Conservation (phyloP, 768 basidiomycete species). For the Piloderma croceum region DNA sequence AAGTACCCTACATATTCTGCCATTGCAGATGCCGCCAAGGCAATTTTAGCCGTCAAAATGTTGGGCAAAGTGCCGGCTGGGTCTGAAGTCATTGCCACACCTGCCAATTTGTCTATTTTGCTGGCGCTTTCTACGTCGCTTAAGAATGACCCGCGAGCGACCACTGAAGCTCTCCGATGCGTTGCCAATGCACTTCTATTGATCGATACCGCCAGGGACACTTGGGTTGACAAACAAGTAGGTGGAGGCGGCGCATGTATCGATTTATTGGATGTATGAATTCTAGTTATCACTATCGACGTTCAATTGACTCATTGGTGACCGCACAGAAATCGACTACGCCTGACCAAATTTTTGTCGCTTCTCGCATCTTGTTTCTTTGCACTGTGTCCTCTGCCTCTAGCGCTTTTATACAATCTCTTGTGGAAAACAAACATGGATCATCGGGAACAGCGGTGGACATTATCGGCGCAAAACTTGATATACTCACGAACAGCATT, state of each 20-base stretch:
- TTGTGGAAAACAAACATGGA: slow-evolving; percentile 62
- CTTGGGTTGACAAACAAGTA: slow-evolving; percentile 53
- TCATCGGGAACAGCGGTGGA: slow-evolving; percentile 49
- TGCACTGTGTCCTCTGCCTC: slow-evolving; percentile 53
- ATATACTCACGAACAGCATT: slow-evolving; percentile 45
- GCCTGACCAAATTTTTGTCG: slow-evolving; percentile 65
- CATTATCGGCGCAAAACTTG: slow-evolving; percentile 56
- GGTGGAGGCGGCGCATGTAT: slow-evolving; percentile 57
- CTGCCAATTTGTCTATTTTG: slow-evolving; percentile 52
- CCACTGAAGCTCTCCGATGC: slow-evolving; percentile 66
- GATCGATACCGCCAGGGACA: slow-evolving; percentile 53
- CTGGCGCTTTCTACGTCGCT: slow-evolving; percentile 46
- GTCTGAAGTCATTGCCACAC: slow-evolving; percentile 52
- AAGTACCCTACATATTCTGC: background rate
- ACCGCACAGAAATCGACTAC: slow-evolving; percentile 50
- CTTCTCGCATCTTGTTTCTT: slow-evolving; percentile 73
- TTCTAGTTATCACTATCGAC: too few relatives aligned
- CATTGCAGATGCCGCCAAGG: slow-evolving; percentile 57
- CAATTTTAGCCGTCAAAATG: slow-evolving; percentile 66
- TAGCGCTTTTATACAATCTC: slow-evolving; percentile 40
- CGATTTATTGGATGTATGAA: slow-evolving; percentile 53
- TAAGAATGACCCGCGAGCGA: slow-evolving; percentile 54
- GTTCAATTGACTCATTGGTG: too few relatives aligned
- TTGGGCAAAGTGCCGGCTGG: slow-evolving; percentile 68
- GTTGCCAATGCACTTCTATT: slow-evolving; percentile 78